Base-by-base conservation (phyloP, 2,329 filamentous ascomycete genomes). In the Juglanconis sp. region DNA sequence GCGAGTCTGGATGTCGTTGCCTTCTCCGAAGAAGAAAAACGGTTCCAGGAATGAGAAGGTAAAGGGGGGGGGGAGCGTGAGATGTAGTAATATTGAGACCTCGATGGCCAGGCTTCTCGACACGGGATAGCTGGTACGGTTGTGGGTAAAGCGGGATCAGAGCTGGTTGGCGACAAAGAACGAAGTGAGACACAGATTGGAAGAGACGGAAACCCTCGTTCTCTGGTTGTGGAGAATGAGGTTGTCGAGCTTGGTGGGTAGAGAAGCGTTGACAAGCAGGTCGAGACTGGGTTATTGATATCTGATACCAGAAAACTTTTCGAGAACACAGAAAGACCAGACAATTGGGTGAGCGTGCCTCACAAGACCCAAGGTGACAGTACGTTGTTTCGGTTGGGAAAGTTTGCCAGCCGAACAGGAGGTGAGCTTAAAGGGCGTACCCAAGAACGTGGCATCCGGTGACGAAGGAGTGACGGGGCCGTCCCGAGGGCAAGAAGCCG, bases 391-490 rank as follows among this genome's bases (percentile, higher is more conserved):
- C 13, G 24, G 51, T 40, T 35, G 51, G 51, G 31, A 24, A 35
- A 40, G 11, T 15, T 42, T 42, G 38, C 17, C 35, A 24, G 24
- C 34, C 15, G 17, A 4, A 13, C 15, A 53, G 30, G 11, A 40
- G 30, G 24, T 32, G 40, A 47, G n/a, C 31, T 35, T 30, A 44
- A 44, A 42, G 50, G 30, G 52, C 17, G 38, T 32, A n/a, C 15
- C 40, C 35, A 34, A 24, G 4, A 46, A 38, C 5, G 42, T 24
- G 31, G 36, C 17, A 9, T 34, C 5, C 17, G 15, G 30, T 24
- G 55, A 61, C 58, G 57, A 63, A 61, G 53, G 58, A 57, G 51
- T 55, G 54, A 51, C 36, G 47, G 24, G 52, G 50, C 55, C 49
- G 51, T 62, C 49, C 57, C 57, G 49, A 7, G 57, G 35, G 53